Evolutionary conservation across 345 rosid genomes (phyloP), one percentile per base, ranked within the genome.

Genomic region (Punica granatum): DNA sequence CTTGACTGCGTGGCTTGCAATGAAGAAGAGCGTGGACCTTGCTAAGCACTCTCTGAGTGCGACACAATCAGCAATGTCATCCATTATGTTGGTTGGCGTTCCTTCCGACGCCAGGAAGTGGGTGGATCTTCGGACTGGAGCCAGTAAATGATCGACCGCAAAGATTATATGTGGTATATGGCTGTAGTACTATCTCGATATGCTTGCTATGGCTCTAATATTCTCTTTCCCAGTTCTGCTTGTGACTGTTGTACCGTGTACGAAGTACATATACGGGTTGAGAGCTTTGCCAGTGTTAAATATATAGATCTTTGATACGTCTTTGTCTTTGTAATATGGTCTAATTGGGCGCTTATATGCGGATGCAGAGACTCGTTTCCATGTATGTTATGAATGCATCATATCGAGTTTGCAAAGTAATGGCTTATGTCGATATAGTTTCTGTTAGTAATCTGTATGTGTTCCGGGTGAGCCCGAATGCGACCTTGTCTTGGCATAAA

Each of bases 11-110:
- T 94, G 91, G 96, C 64, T 88, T 82, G 92, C 83, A 63, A 73
- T 83, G 28, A 85, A 74, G 79, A 90, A 85, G 73, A 76, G 87
- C 51, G 12, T 79, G 6, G 82, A 82, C 30, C 77, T 89, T 15
- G 92, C 86, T 30, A 91, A 82, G 77, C 90, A 78, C 67, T 88
- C 92, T 3, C 51, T 85, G 64, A 75, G 70, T 32, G 25, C 70
- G 68, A 78, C 95, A 68, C 89, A 92, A 68, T 86, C 82, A 32
- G 84, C 87, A 46, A 46, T 91, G 75, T 81, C 92, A 21, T 85
- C 16, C 83, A 78, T 72, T 74, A 83, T 51, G 65, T 72, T 58
- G 68, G 76, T 35, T 74, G 75, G 61, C 74, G 39, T 63, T 32
- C 58, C 56, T 83, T 36, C 31, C 75, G 30, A 65, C 69, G 60